Evolutionary conservation across 2,329 filamentous ascomycete genomes (phyloP).

Genomic region (Colletotrichum shisoi): DNA sequence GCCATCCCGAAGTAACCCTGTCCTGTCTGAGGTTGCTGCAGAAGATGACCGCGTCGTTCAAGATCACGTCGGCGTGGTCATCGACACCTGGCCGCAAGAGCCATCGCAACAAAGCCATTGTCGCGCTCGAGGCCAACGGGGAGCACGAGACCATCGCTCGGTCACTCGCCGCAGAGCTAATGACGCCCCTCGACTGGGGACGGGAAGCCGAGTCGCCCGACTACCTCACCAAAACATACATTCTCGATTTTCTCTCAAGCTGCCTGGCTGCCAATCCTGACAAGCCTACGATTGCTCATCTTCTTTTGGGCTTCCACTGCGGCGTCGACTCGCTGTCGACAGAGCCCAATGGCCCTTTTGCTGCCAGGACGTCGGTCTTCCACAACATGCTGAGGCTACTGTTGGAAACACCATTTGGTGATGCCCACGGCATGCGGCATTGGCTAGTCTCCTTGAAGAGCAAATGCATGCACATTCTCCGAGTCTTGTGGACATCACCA

Average conservation of each 20-base stretch:
- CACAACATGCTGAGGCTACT: slow-evolving; percentile 80
- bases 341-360: slow-evolving; percentile 73
- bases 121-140: slow-evolving; percentile 82
- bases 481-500: slow-evolving; percentile 82
- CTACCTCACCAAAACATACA: slow-evolving; percentile 82
- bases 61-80: slow-evolving; percentile 75
- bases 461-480: slow-evolving; percentile 75
- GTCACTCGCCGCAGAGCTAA: slow-evolving; percentile 74
- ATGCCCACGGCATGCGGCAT: slow-evolving; percentile 67
- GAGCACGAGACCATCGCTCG: slow-evolving; percentile 81
- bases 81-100: slow-evolving; percentile 44
- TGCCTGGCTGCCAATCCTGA: slow-evolving; percentile 78
- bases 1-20: slow-evolving; percentile 80
- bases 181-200: slow-evolving; percentile 74
- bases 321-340: slow-evolving; percentile 74
- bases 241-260: slow-evolving; percentile 84
- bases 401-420: slow-evolving; percentile 70
- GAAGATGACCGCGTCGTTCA: slow-evolving; percentile 83
- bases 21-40: slow-evolving; percentile 83
- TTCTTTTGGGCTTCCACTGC: slow-evolving; percentile 87
- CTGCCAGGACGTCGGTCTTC: slow-evolving; percentile 77
- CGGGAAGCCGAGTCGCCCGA: slow-evolving; percentile 72
- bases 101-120: slow-evolving; percentile 83
- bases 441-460: slow-evolving; percentile 76
- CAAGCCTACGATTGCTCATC: slow-evolving; percentile 86